These are phyloP conservation scores for Rhinocladiella similis DNA, from an alignment of 2,329 filamentous ascomycete species.

Conservation along the genomic window DNA sequence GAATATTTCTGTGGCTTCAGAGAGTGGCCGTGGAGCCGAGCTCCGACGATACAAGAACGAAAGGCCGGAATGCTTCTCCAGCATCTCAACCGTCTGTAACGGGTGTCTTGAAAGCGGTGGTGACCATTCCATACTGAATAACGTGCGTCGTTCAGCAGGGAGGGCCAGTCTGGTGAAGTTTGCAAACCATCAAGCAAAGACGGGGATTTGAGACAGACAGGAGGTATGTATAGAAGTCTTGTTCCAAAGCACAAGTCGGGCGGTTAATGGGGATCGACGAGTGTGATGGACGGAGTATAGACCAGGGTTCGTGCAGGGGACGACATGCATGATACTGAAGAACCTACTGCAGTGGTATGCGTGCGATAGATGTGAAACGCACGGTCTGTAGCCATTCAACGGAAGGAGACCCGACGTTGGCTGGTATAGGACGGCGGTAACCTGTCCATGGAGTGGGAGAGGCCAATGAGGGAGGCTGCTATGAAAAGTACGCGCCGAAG, in stretches of 20 bases:
- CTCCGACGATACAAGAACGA: slow-evolving; percentile 25
- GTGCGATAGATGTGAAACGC: slow-evolving; percentile 27
- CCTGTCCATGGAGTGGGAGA: slow-evolving; percentile 1
- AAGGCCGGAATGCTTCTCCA: slow-evolving; percentile 23
- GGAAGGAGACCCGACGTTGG: slow-evolving; percentile 3
- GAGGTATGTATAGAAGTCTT: slow-evolving; percentile 25
- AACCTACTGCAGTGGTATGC: slow-evolving; percentile 20
- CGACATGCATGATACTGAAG: slow-evolving; percentile 19
- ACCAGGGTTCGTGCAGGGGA: slow-evolving; percentile 10
- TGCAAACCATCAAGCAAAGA: slow-evolving; percentile 15
- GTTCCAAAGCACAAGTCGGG: slow-evolving; percentile 12
- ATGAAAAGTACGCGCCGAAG: slow-evolving; percentile 27
- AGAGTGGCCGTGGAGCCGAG: slow-evolving; percentile 30
- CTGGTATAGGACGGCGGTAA: slow-evolving; percentile 24
- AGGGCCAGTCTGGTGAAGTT: slow-evolving; percentile 12
- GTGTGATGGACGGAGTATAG: slow-evolving; percentile 23
- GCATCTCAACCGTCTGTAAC: slow-evolving; percentile 22
- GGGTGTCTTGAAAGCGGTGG: slow-evolving; percentile 11
- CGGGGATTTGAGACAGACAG: slow-evolving; percentile 24
- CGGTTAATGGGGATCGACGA: slow-evolving; percentile 19
- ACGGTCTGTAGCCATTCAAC: slow-evolving; percentile 14
- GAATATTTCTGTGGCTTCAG: slow-evolving; percentile 37
- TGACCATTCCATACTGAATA: slow-evolving; percentile 25
- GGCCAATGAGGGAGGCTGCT: slow-evolving; percentile 18
- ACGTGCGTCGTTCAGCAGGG: slow-evolving; percentile 2